Evolutionary conservation across 2,329 filamentous ascomycete species (phyloP), one percentile per base, ranked within the genome.

Genomic region (Byssochlamys sp.): DNA sequence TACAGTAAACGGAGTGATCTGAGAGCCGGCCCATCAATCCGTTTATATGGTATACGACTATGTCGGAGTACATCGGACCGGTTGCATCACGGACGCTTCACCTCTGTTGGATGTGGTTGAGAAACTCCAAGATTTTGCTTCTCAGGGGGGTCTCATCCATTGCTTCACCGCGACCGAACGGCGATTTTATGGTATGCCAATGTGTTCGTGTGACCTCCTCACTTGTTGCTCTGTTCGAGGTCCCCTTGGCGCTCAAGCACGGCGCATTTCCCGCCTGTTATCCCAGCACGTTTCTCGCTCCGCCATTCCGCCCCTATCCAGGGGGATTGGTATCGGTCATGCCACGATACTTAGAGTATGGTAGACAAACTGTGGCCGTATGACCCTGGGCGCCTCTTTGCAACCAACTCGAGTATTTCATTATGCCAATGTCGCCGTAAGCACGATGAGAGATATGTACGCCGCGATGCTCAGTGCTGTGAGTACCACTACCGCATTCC

Each of bases 401-500:
- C 25, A 27, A 26, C 10, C 4, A 24, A 5, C 3, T 5, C 10
- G 19, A 26, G 53, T 27, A 33, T 53, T 59, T 63, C 66, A 71
- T 24, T 61, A 61, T 33, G 63, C 59, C 57, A 84, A 70, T 60
- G 75, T 77, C 65, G 85, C 63, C 3, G 82, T 86, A 65, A 87
- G 73, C 29, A 80, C 80, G 60, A 87, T 75, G 64, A 87, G 72
- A 58, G 77, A 82, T 27, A 80, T 73, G 66, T 86, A 87, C 27
- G 84, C 84, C 11, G 81, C 82, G 14, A 86, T 71, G 65, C 82
- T 86, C 67, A 87, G 68, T 26, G 79, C 81, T 12, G 84, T 86
- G 69, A 87, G 69, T 28, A 84, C 78, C 51, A 84, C 75, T 2
- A 87, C 84, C 6, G 85, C 83, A 69, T 87, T 86, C 31, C 84